A percentile compares a stretch with the other conserved stretches of the same genome.
Evolutionary conservation across 2,329 filamentous ascomycete species (phyloP).

Genomic region (Sodiomyces alkalinus): DNA sequence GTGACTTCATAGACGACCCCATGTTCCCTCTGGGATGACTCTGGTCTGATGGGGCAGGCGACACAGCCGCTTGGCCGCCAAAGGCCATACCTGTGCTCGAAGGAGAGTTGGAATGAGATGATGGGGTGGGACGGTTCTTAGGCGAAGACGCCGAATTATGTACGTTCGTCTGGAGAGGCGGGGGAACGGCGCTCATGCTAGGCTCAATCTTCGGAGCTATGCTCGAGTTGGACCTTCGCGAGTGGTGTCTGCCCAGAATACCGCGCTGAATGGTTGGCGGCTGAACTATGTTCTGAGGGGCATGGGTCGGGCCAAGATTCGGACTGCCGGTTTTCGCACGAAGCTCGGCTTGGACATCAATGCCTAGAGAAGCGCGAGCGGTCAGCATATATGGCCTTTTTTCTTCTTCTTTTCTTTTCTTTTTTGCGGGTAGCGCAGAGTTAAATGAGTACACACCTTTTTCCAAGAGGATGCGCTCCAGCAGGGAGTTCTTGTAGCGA

Average conservation of each 20-base stretch:
- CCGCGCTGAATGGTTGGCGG: slow-evolving; percentile 66
- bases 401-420: no score
- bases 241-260: slow-evolving; percentile 68
- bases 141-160: slow-evolving; percentile 44
- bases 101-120: slow-evolving; percentile 54
- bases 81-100: slow-evolving; percentile 31
- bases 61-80: slow-evolving; percentile 21
- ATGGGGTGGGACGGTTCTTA: slow-evolving; percentile 66
- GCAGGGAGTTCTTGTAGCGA: slow-evolving; percentile 91
- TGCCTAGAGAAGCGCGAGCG: no score
- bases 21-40: slow-evolving; percentile 24
- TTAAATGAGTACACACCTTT: no score
- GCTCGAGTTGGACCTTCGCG: slow-evolving; percentile 55
- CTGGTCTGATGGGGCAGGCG: slow-evolving; percentile 32
- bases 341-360: slow-evolving; percentile 93
- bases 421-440: no score
- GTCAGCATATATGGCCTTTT: no score
- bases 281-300: slow-evolving; percentile 53
- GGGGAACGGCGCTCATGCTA: slow-evolving; percentile 27
- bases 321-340: slow-evolving; percentile 85
- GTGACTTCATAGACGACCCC: slow-evolving; percentile 22
- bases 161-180: slow-evolving; percentile 26
- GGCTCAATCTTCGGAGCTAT: slow-evolving; percentile 62
- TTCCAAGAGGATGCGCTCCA: slow-evolving; percentile 89
- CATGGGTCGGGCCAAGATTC: slow-evolving; percentile 54